These are phyloP conservation scores for Ceratocystis cacaofunesta DNA, from an alignment of 2,329 filamentous ascomycete genomes.

Conservation along the genomic window DNA sequence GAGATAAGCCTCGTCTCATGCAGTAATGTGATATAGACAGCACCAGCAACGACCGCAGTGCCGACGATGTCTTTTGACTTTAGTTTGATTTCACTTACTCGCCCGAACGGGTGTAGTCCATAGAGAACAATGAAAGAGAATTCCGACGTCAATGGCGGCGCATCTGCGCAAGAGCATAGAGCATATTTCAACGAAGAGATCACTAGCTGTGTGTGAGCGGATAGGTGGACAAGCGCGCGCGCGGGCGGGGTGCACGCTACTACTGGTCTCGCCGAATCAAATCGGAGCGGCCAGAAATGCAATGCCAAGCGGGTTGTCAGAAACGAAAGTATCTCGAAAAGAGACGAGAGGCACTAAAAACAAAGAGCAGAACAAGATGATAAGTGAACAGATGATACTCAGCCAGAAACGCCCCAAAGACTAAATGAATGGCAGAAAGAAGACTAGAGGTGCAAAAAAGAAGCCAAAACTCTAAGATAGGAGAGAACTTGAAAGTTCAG, in stretches of 20 bases:
- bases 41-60: too few relatives aligned
- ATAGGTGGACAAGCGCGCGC: not conserved
- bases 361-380: not conserved
- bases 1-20: not conserved
- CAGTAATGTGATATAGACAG: too few relatives aligned
- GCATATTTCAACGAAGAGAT: slow-evolving; percentile 9
- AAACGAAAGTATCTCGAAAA: not conserved
- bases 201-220: not conserved
- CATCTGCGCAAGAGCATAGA: slow-evolving; percentile 6
- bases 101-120: slow-evolving; percentile 13
- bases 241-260: too few relatives aligned
- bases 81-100: slow-evolving; percentile 12
- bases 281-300: not conserved
- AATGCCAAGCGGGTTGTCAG: not conserved
- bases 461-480: not conserved
- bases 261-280: not conserved
- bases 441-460: not conserved
- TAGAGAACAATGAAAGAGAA: slow-evolving; percentile 7
- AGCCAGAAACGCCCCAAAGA: not conserved
- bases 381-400: not conserved
- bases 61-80: not conserved
- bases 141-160: not conserved
- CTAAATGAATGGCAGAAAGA: not conserved
- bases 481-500: not conserved
- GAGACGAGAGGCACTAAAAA: not conserved